Base-by-base conservation (phyloP, 2,329 filamentous ascomycete genomes). In the Pseudopyrenochaeta lycopersici region DNA sequence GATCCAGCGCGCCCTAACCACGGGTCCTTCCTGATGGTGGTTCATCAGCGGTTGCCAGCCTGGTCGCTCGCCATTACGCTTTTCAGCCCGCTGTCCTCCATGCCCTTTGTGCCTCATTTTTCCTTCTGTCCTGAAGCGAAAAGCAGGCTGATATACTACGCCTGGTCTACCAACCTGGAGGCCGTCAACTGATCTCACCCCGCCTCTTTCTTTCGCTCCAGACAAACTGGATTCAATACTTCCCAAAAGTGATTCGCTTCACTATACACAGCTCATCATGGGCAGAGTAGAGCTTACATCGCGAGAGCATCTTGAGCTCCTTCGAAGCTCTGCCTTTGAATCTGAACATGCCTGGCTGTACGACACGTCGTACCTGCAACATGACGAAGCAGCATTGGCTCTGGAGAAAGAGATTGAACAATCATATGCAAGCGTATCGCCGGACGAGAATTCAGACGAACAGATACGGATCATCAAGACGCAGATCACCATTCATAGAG, bases 321-420 rank as follows among this genome's bases (percentile, higher is more conserved):
- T 75, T 39, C 64, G 72, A 48, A 74, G 72, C 55, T 74, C 71
- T 4, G 72, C 72, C 45, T 75, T 75, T 47, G 72, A 75, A 52
- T 68, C 63, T 11, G 72, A 75, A 50, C 72, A 75, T 51, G 71
- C 72, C 46, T 73, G 71, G 67, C 66, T 73, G 52, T 75, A 74
- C 63, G 72, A 75, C 59, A 64, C 63, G 17, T 73, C 71, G 7
- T 75, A 72, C 44, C 60, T 64, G 52, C 70, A 75, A 54, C 72
- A 75, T 31, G 71, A 72, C 44, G 67, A 68, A 33, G 71, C 72
- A 45, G 72, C 71, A 27, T 46, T 68, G 49, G 71, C 68, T 23
- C 58, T 75, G 33, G 71, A 74, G 52, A 66, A 66, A 49, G 63
- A 71, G 45, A 72, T 75, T 29, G 69, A 70, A 46, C 63, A 65